These are phyloP conservation scores for Candida succiphila DNA, from an alignment of 805 yeast genomes.

Conservation along the genomic window DNA sequence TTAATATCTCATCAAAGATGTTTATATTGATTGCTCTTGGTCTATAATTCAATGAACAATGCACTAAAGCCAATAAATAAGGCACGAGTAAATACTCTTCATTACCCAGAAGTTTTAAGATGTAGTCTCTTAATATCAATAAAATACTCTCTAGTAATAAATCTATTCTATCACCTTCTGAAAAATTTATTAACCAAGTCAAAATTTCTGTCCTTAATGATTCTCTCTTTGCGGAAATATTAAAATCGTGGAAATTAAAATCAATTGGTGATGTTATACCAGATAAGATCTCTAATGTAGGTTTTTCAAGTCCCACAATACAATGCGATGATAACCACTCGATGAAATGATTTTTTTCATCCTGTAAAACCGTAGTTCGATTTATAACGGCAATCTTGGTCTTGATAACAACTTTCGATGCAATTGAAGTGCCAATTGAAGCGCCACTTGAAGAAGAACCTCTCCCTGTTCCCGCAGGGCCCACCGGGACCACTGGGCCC, in stretches of 20 bases:
- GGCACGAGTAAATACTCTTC: conserved; percentile 37
- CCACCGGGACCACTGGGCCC: neutral
- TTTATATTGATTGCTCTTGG: conserved; percentile 45
- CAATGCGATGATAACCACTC: conserved; percentile 23
- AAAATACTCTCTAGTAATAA: conserved; percentile 34
- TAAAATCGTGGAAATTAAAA: conserved; percentile 14
- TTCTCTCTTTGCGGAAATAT: conserved; percentile 17
- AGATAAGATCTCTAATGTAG: conserved; percentile 25
- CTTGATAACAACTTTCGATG: neutral
- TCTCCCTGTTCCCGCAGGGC: neutral
- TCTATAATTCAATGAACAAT: conserved; percentile 45
- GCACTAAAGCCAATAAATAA: conserved; percentile 47
- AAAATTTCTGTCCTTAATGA: conserved; percentile 24
- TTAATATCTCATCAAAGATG: conserved; percentile 23
- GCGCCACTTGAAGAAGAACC: neutral
- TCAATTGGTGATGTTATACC: conserved; percentile 21
- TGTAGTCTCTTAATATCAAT: conserved; percentile 21
- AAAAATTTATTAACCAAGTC: conserved; percentile 31
- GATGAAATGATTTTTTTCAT: conserved; percentile 29
- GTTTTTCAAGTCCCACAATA: conserved; percentile 23
- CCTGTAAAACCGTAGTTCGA: conserved; percentile 22
- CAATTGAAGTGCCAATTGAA: neutral
- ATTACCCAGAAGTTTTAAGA: conserved; percentile 10
- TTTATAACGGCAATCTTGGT: conserved; percentile 15
- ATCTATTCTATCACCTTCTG: conserved; percentile 38